Conservation (phyloP, 2,329 filamentous ascomycete genomes). For the Niveomyces coronatus region DNA sequence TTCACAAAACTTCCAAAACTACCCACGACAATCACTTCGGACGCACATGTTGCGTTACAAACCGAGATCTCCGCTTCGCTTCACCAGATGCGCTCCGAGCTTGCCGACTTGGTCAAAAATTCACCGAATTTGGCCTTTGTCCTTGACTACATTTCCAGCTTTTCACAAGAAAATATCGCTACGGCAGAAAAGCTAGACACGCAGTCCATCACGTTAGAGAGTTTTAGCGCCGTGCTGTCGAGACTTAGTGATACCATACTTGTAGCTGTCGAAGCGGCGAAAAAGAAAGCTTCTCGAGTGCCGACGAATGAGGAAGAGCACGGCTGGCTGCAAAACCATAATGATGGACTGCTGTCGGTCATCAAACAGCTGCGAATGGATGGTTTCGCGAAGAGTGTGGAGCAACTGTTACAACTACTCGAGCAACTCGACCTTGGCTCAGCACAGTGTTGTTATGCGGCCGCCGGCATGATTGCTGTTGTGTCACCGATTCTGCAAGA, state of each 20-base stretch:
- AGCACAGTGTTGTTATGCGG: slow-evolving; percentile 17
- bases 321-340: slow-evolving; percentile 30
- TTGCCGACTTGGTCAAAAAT: slow-evolving; percentile 28
- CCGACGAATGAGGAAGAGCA: slow-evolving; percentile 24
- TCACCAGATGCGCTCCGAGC: slow-evolving; percentile 24
- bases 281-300: slow-evolving; percentile 39
- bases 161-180: slow-evolving; percentile 37
- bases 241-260: slow-evolving; percentile 65
- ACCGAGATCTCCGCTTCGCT: slow-evolving; percentile 27
- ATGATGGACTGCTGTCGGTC: slow-evolving; percentile 39
- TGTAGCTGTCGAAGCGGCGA: slow-evolving; percentile 66
- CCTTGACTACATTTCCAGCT: slow-evolving; percentile 54
- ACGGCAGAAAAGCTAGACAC: slow-evolving; percentile 9
- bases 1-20: slow-evolving; percentile 35
- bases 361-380: slow-evolving; percentile 49
- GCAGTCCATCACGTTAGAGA: slow-evolving; percentile 20
- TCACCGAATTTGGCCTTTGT: slow-evolving; percentile 54
- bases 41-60: slow-evolving; percentile 23
- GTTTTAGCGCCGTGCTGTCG: slow-evolving; percentile 49
- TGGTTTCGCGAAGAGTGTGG: slow-evolving; percentile 38
- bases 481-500: slow-evolving; percentile 61
- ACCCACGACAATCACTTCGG: slow-evolving; percentile 39
- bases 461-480: slow-evolving; percentile 22
- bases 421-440: slow-evolving; percentile 22
- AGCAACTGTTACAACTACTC: slow-evolving; percentile 27